These are phyloP conservation scores for Candida maesae DNA, from an alignment of 805 yeast species.

Conservation along the genomic window DNA sequence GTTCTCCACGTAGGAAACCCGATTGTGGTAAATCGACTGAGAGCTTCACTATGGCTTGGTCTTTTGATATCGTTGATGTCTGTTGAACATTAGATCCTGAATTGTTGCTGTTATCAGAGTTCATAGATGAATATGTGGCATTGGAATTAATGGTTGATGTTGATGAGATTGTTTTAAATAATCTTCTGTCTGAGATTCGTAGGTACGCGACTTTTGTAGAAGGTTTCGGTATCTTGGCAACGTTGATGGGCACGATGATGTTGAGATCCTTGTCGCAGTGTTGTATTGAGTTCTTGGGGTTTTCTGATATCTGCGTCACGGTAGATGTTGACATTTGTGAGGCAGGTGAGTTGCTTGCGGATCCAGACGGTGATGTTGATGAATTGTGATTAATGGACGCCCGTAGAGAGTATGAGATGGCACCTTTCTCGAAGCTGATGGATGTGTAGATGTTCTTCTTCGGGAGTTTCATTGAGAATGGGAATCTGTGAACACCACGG, in stretches of 20 bases:
- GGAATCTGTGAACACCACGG: slow-evolving; percentile 84
- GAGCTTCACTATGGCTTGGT: slow-evolving; percentile 31
- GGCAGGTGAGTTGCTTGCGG: slow-evolving; percentile 21
- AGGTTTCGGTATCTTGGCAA: slow-evolving; percentile 59
- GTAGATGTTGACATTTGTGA: slow-evolving; percentile 21
- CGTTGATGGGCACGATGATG: slow-evolving; percentile 72
- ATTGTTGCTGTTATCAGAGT: slow-evolving; percentile 22
- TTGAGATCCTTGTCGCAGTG: slow-evolving; percentile 56
- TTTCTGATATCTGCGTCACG: slow-evolving; percentile 12
- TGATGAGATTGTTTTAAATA: slow-evolving; percentile 36
- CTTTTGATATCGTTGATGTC: slow-evolving; percentile 5
- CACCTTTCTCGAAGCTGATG: slow-evolving; percentile 82
- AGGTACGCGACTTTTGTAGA: slow-evolving; percentile 63
- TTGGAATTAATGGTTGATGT: slow-evolving; percentile 38
- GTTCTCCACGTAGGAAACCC: slow-evolving; percentile 79
- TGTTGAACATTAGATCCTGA: slow-evolving; percentile 9
- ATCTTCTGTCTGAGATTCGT: slow-evolving; percentile 45
- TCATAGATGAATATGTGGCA: slow-evolving; percentile 17
- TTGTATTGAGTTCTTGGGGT: slow-evolving; percentile 30
- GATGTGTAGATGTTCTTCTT: slow-evolving; percentile 67
- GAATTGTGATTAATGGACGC: slow-evolving; percentile 34
- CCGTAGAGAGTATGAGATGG: slow-evolving; percentile 61
- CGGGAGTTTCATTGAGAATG: slow-evolving; percentile 81
- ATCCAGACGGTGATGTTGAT: slow-evolving; percentile 12
- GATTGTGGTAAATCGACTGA: slow-evolving; percentile 48